Evolutionary conservation across 768 basidiomycete species (phyloP), one percentile per base, ranked within the genome.

Genomic region (Lactifluus pinguis): DNA sequence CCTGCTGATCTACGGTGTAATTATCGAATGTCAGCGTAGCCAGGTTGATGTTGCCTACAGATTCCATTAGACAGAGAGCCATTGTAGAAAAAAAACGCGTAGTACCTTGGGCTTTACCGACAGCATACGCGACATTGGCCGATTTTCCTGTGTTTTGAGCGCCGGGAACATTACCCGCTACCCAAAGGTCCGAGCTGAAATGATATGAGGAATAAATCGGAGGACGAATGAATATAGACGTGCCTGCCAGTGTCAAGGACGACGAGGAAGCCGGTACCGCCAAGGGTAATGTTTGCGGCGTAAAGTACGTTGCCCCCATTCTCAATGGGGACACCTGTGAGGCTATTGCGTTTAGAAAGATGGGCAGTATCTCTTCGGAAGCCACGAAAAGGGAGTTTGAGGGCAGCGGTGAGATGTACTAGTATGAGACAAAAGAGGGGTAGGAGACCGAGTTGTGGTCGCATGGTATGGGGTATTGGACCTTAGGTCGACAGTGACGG

Each of bases 171-270:
- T 72, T 67, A 25, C 75, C 79, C 6, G 74, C 74, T 9, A 87
- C 86, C 88, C 89, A 91, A 41, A 91, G 71, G 70, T 91, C 89
- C 42, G 87, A 85, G 65, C 89, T 90, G 62, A 42, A 11, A 44
- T 32, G 54, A 57, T 52, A 63, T 50, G 58, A 53, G 9, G 42
- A 44, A 49, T 38, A 53, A 25, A 56, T n/a, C 55, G 41, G 9
- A 7, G 49, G 32, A 19, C 36, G 49, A 51, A 48, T 19, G 25
- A 1, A 48, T n/a, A 45, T 19, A 49, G 6, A 62, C 73, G 17
- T 62, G 85, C 87, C 88, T 90, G 73, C 89, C 89, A 7, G 87
- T 89, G 69, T 91, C 89, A 55, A 91, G 71, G 66, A 88, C 74
- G 54, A 90, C 85, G 25, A 78, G 76, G 63, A 86, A 73, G 4